Percentiles rank a stretch among this genome's conserved stretches.
phyloP scores from a whole-genome alignment of 257 asterid genomes.

The Gentiana dahurica region DNA sequence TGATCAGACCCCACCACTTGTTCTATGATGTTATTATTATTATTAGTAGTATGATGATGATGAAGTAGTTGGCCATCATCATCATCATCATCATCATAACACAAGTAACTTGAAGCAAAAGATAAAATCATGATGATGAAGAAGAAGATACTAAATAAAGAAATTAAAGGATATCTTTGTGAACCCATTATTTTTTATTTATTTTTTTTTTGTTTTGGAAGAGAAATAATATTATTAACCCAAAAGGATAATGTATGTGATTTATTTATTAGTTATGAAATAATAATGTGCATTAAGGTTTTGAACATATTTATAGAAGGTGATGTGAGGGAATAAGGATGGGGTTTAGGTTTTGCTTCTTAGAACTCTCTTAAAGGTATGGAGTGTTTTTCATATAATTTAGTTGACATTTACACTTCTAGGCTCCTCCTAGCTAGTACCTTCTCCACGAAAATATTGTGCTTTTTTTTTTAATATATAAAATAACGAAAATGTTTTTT shows the following conservation, averaged over 20 bases:
- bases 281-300: not conserved
- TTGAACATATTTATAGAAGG: constrained; percentile 6
- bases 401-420: too few species aligned
- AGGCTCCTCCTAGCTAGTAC: too few species aligned
- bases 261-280: not conserved
- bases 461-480: too few species aligned
- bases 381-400: not conserved
- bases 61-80: not conserved
- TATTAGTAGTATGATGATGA: not conserved
- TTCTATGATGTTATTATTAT: not conserved
- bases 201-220: not conserved
- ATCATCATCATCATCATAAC: not conserved
- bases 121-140: not conserved
- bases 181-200: constrained; percentile 4
- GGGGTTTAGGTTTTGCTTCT: constrained; percentile 6
- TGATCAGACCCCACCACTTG: constrained; percentile 10
- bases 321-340: not conserved
- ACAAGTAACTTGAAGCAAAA: constrained; percentile 12
- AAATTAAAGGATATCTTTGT: not conserved
- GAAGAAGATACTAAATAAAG: not conserved
- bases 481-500: too few species aligned
- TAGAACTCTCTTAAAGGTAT: constrained; percentile 14
- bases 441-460: too few species aligned
- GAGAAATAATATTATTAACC: not conserved
- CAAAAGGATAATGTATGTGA: not conserved